phyloP scores from a whole-genome alignment of 805 yeast genomes.

The Cyberlindnera misumaiensis region DNA sequence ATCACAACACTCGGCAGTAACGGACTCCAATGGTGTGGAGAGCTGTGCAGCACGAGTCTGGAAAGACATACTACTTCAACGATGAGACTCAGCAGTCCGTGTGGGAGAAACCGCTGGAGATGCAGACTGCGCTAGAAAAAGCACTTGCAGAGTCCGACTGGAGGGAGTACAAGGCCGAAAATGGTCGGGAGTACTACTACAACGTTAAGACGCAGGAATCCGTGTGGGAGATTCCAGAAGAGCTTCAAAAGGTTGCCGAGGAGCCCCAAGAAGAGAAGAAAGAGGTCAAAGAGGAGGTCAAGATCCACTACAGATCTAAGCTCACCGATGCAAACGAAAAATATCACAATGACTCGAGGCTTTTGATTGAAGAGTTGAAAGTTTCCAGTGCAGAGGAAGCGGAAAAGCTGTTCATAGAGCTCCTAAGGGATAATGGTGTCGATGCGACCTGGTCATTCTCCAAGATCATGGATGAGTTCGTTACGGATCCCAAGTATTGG shows the following conservation, averaged over 20 bases:
- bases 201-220: conserved; percentile 58
- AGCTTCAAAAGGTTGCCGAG: conserved; percentile 25
- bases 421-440: conserved; percentile 51
- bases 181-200: conserved; percentile 63
- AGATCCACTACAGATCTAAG: background rate
- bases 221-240: conserved; percentile 75
- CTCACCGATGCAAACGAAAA: conserved; percentile 12
- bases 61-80: conserved; percentile 72
- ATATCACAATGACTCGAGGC: conserved; percentile 20
- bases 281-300: conserved; percentile 1
- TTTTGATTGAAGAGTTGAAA: conserved; percentile 18
- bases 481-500: conserved; percentile 64
- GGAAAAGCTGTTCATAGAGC: conserved; percentile 37
- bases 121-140: conserved; percentile 34
- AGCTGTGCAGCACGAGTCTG: conserved; percentile 15
- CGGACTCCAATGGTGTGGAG: conserved; percentile 42
- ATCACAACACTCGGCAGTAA: no score
- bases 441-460: conserved; percentile 75
- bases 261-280: conserved; percentile 1
- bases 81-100: conserved; percentile 57
- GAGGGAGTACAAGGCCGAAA: conserved; percentile 43
- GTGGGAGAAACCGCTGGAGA: conserved; percentile 73
- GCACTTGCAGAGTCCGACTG: conserved; percentile 48
- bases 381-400: conserved; percentile 28
- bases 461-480: conserved; percentile 50